Conservation (phyloP, 352 stramenopile genomes). For the Phytophthora litchii region DNA sequence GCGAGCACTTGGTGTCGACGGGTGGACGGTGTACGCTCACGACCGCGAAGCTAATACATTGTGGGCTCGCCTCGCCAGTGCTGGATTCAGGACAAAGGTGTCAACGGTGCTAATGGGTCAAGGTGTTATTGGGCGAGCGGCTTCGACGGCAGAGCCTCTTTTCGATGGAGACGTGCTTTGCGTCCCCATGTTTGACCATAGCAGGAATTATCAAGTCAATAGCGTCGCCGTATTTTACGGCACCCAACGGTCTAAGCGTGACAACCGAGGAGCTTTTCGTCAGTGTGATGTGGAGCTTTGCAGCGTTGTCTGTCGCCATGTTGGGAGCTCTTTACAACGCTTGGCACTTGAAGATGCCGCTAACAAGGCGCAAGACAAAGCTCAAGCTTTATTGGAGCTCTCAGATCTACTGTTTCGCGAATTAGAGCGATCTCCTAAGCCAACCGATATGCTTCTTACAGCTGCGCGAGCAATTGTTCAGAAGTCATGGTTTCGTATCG, state of each 20-base stretch:
- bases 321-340: conserved; percentile 59
- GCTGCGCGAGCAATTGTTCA: conserved; percentile 25
- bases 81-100: conserved; percentile 22
- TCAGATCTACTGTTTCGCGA: conserved; percentile 70
- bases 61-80: conserved; percentile 49
- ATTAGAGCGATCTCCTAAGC: conserved; percentile 66
- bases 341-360: conserved; percentile 66
- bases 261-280: conserved; percentile 40
- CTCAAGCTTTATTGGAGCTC: conserved; percentile 67
- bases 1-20: conserved; percentile 52
- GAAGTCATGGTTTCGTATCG: conserved; percentile 28
- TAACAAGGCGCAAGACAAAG: conserved; percentile 63
- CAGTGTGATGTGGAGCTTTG: conserved; percentile 66
- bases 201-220: conserved; percentile 47
- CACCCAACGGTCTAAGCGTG: conserved; percentile 12
- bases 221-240: conserved; percentile 67
- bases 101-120: conserved; percentile 57
- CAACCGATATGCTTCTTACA: conserved; percentile 54
- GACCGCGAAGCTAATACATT: conserved; percentile 59
- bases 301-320: conserved; percentile 54
- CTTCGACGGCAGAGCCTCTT: conserved; percentile 36
- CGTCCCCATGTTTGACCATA: conserved; percentile 52
- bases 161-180: conserved; percentile 54
- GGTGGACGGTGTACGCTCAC: conserved; percentile 63
- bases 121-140: conserved; percentile 56